Evolutionary conservation across 345 rosid species (phyloP).

Genomic region (Gossypioides kirkii): DNA sequence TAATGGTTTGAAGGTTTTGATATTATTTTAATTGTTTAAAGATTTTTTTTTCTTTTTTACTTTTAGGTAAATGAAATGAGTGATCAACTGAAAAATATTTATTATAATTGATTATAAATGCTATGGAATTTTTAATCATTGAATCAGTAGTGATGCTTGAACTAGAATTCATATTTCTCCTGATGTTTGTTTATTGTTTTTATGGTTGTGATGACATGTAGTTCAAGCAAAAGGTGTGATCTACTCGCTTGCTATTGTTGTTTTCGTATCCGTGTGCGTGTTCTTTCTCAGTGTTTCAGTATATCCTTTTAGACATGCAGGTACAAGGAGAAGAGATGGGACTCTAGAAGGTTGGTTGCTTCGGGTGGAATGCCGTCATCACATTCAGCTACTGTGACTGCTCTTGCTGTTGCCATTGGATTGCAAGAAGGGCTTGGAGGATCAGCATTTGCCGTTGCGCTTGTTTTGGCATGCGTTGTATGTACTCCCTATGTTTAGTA

Average conservation of each 20-base stretch:
- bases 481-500: slow-evolving; percentile 24
- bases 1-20: neutral
- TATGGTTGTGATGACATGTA: neutral
- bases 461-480: slow-evolving; percentile 65
- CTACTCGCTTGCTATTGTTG: neutral
- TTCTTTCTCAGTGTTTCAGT: slow-evolving; percentile 11
- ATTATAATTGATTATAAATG: neutral
- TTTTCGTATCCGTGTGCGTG: neutral
- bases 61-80: neutral
- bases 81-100: neutral
- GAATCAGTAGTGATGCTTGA: neutral
- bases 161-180: neutral
- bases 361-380: slow-evolving; percentile 81
- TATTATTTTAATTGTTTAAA: neutral
- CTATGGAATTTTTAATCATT: too few relatives aligned
- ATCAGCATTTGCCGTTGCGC: slow-evolving; percentile 46
- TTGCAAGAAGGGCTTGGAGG: slow-evolving; percentile 48
- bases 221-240: neutral
- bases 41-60: neutral
- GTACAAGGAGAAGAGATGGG: slow-evolving; percentile 69
- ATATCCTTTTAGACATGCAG: slow-evolving; percentile 27
- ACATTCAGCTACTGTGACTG: slow-evolving; percentile 57
- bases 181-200: neutral
- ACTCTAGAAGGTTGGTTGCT: slow-evolving; percentile 45
- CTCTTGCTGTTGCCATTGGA: slow-evolving; percentile 50